A percentile compares a stretch with the other conserved stretches of the same genome.
phyloP scores from a whole-genome alignment of 192 early-diverging fungal species.

The Anaeromyces robustus region DNA sequence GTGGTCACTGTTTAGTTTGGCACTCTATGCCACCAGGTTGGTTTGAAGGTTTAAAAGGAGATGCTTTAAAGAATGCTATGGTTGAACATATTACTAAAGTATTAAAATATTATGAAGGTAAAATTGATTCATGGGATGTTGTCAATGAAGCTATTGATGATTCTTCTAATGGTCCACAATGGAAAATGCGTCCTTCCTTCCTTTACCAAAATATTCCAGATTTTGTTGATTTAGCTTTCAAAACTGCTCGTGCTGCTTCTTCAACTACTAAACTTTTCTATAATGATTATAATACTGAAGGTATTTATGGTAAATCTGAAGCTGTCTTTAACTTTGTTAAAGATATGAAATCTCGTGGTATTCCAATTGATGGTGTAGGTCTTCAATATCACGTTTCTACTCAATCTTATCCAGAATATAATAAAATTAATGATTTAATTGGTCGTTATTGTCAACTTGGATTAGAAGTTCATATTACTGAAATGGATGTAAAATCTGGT shows the following conservation, averaged over 20 bases:
- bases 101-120: background rate
- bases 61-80: background rate
- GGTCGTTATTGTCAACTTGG: background rate
- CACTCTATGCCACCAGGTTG: background rate
- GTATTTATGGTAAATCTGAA: constrained; percentile 2
- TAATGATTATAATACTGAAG: constrained; percentile 12
- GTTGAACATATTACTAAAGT: background rate
- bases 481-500: background rate
- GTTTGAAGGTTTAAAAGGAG: background rate
- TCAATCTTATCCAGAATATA: background rate
- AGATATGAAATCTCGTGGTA: constrained; percentile 4
- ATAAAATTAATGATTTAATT: background rate
- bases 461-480: background rate
- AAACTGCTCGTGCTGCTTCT: constrained; percentile 13
- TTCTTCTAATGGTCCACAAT: constrained; percentile 1
- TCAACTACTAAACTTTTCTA: constrained; percentile 17
- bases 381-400: constrained; percentile 12
- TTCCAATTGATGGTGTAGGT: constrained; percentile 17
- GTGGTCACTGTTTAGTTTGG: background rate
- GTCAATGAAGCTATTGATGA: background rate
- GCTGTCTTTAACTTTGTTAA: constrained; percentile 8
- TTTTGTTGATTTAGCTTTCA: constrained; percentile 10
- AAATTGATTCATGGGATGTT: constrained; percentile 7
- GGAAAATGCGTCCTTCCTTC: constrained; percentile 12
- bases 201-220: constrained; percentile 5